These are phyloP conservation scores for Balamuthia mandrillaris DNA, from an alignment of 208 protist genomes.

Conservation along the genomic window DNA sequence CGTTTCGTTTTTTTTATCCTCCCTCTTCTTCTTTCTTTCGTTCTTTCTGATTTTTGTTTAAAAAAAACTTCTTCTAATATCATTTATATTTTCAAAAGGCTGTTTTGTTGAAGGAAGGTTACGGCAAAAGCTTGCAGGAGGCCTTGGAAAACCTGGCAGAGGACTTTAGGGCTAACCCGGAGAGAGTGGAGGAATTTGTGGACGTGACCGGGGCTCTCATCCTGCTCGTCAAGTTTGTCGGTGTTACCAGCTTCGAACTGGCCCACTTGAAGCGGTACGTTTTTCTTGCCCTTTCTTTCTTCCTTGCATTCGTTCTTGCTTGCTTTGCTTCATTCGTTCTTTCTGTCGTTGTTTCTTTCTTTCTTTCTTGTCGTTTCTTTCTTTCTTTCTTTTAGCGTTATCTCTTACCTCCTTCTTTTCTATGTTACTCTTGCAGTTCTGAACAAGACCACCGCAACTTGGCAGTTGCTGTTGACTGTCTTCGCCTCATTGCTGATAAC, in stretches of 20 bases:
- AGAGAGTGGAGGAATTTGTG: background rate
- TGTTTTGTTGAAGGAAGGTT: background rate
- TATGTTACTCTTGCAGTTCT: no score
- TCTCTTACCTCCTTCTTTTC: no score
- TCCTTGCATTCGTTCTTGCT: background rate
- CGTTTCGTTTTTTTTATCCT: no score
- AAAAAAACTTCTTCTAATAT: no score
- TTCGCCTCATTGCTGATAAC: background rate
- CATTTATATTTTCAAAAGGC: no score
- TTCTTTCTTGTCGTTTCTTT: no score
- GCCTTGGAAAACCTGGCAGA: background rate
- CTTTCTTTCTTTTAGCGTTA: no score
- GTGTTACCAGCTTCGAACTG: background rate
- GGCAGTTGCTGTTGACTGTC: background rate
- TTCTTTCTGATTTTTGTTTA: background rate
- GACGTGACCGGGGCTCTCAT: constrained; percentile 7
- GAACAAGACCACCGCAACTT: constrained; percentile 6
- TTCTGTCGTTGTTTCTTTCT: no score
- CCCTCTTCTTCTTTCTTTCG: background rate
- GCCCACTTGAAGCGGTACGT: background rate
- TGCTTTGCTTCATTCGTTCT: no score
- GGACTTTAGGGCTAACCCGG: background rate
- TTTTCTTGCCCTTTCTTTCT: background rate
- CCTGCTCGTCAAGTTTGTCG: constrained; percentile 13
- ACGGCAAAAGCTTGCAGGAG: background rate